phyloP scores from a whole-genome alignment of 2,329 filamentous ascomycete species.

The Rhinocladiella similis region DNA sequence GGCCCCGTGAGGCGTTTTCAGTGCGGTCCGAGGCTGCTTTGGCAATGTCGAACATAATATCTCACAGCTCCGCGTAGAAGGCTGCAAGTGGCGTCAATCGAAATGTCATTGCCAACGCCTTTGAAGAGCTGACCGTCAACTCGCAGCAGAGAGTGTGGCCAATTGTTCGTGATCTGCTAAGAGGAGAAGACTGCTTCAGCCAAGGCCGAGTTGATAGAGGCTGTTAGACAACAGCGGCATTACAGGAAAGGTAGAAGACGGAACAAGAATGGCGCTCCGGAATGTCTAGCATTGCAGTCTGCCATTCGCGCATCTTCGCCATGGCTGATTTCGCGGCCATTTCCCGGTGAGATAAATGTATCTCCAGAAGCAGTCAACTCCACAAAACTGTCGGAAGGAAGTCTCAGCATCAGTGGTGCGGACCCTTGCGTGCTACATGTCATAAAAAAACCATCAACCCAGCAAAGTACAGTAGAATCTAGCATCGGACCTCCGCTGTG shows the following conservation, averaged over 20 bases:
- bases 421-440: too few relatives aligned
- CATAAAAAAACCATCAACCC: too few relatives aligned
- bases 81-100: background rate
- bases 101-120: too few relatives aligned
- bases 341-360: conserved; percentile 18
- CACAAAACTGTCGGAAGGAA: too few relatives aligned
- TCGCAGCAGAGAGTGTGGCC: background rate
- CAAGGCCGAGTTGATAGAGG: too few relatives aligned
- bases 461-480: background rate
- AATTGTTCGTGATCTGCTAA: too few relatives aligned
- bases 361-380: background rate
- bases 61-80: background rate
- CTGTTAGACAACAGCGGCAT: background rate
- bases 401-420: too few relatives aligned
- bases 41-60: conserved; percentile 10
- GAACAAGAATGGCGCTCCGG: too few relatives aligned
- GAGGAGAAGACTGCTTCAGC: too few relatives aligned
- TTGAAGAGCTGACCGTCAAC: too few relatives aligned
- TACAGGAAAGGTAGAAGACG: background rate
- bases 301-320: conserved; percentile 2
- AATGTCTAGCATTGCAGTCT: conserved; percentile 1
- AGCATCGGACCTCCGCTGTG: background rate
- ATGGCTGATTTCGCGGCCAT: conserved; percentile 6
- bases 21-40: conserved; percentile 1
- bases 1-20: conserved; percentile 6